phyloP scores from a whole-genome alignment of 805 yeast genomes.

The Kuraishia ogatae region DNA sequence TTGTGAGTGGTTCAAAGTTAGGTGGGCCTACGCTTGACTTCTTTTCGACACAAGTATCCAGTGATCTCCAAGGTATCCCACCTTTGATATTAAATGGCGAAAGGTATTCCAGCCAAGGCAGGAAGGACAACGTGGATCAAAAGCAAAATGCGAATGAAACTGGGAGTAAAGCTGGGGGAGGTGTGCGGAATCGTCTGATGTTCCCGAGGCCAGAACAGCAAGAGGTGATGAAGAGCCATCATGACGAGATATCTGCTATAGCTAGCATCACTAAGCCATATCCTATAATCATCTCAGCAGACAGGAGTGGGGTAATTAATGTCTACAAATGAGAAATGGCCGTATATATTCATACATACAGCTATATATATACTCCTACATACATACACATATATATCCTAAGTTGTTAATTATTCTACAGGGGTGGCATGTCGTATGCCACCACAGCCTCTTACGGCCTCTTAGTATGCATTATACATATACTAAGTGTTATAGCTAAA shows the following conservation, averaged over 20 bases:
- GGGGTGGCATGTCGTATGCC: too few species aligned
- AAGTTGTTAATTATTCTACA: too few species aligned
- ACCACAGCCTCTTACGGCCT: too few species aligned
- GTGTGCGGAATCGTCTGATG: not conserved
- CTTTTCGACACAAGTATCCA: slow-evolving; percentile 25
- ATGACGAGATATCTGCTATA: slow-evolving; percentile 42
- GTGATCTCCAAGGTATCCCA: slow-evolving; percentile 9
- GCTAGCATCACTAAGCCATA: slow-evolving; percentile 39
- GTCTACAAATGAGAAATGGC: slow-evolving; percentile 41
- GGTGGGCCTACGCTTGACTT: slow-evolving; percentile 11
- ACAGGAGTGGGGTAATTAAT: slow-evolving; percentile 57
- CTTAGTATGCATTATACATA: too few species aligned
- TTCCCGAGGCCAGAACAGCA: not conserved
- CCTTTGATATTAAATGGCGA: not conserved
- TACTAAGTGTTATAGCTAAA: too few species aligned
- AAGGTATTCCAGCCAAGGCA: not conserved
- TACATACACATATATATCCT: too few species aligned
- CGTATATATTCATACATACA: too few species aligned
- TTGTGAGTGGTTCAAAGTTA: slow-evolving; percentile 13
- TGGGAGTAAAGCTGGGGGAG: not conserved
- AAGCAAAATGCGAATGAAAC: not conserved
- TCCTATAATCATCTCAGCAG: slow-evolving; percentile 56
- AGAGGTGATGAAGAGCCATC: slow-evolving; percentile 21
- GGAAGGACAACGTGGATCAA: not conserved
- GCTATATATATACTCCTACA: too few species aligned